A percentile compares a stretch with the other conserved stretches of the same genome.
Conservation (phyloP, 257 asterid species). For the Solanum tarijense region DNA sequence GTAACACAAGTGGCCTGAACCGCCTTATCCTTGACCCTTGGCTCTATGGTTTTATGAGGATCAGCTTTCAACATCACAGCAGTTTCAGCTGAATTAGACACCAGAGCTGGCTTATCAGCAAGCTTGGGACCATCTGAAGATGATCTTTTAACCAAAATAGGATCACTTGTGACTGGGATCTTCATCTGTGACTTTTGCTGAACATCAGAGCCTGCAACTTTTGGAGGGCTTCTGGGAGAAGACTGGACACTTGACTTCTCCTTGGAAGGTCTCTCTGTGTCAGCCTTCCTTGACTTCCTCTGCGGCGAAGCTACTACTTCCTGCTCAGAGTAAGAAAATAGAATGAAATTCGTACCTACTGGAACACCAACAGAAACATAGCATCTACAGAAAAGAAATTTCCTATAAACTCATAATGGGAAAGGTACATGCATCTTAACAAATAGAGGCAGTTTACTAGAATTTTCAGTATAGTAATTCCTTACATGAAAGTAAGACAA, state of each 20-base stretch:
- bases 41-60: conserved; percentile 19
- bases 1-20: conserved; percentile 15
- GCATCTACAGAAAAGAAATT: neutral
- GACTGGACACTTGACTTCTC: conserved; percentile 21
- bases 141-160: conserved; percentile 21
- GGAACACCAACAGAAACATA: neutral
- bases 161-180: conserved; percentile 18
- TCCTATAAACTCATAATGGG: neutral
- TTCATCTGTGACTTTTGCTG: conserved; percentile 21
- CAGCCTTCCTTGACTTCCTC: conserved; percentile 13
- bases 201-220: conserved; percentile 14
- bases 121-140: conserved; percentile 38
- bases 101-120: conserved; percentile 16
- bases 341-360: neutral
- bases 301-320: conserved; percentile 35
- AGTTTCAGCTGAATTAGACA: neutral
- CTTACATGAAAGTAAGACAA: neutral
- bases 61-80: conserved; percentile 23
- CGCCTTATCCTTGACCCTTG: conserved; percentile 28
- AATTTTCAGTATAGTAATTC: neutral
- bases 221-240: conserved; percentile 44
- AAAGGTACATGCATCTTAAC: neutral
- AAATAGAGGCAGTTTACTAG: neutral
- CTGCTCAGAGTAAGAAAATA: conserved; percentile 16
- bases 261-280: conserved; percentile 17